These are phyloP conservation scores for Mortierella hygrophila DNA, from an alignment of 192 early-diverging fungal genomes.

Conservation along the genomic window DNA sequence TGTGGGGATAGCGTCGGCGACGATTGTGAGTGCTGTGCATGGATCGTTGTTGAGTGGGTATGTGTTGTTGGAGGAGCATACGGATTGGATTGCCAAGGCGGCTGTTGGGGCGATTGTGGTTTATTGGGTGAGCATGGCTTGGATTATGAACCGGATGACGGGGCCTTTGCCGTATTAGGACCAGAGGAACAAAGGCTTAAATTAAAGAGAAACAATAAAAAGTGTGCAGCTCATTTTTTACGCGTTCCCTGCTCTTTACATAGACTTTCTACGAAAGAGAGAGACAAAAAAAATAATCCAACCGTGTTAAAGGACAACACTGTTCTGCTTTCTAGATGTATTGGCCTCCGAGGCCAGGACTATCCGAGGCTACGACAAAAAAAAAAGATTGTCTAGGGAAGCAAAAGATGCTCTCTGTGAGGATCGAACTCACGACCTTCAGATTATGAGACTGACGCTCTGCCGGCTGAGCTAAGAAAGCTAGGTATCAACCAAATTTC, in stretches of 20 bases:
- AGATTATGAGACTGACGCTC: slow-evolving; percentile 64
- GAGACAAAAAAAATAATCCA: neutral
- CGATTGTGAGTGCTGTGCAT: slow-evolving; percentile 39
- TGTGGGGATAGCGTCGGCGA: slow-evolving; percentile 25
- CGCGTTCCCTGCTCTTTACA: too few relatives aligned
- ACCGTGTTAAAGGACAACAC: too few relatives aligned
- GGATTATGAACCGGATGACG: slow-evolving; percentile 24
- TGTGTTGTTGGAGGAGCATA: slow-evolving; percentile 39
- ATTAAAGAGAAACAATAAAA: neutral
- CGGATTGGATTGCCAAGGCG: slow-evolving; percentile 54
- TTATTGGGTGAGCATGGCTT: slow-evolving; percentile 34
- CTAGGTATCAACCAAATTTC: neutral
- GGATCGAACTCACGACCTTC: slow-evolving; percentile 60
- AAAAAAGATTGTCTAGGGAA: neutral
- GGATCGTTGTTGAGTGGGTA: slow-evolving; percentile 47
- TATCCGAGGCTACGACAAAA: neutral
- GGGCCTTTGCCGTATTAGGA: slow-evolving; percentile 36
- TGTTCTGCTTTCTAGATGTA: too few relatives aligned
- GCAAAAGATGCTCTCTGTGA: slow-evolving; percentile 47
- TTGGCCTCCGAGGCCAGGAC: too few relatives aligned
- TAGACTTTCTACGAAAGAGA: too few relatives aligned
- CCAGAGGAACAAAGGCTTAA: neutral
- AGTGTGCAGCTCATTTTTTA: too few relatives aligned
- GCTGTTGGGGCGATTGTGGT: slow-evolving; percentile 20
- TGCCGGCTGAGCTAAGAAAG: slow-evolving; percentile 59